phyloP scores from a whole-genome alignment of 2,329 filamentous ascomycete species.

The Akanthomyces lecanii region DNA sequence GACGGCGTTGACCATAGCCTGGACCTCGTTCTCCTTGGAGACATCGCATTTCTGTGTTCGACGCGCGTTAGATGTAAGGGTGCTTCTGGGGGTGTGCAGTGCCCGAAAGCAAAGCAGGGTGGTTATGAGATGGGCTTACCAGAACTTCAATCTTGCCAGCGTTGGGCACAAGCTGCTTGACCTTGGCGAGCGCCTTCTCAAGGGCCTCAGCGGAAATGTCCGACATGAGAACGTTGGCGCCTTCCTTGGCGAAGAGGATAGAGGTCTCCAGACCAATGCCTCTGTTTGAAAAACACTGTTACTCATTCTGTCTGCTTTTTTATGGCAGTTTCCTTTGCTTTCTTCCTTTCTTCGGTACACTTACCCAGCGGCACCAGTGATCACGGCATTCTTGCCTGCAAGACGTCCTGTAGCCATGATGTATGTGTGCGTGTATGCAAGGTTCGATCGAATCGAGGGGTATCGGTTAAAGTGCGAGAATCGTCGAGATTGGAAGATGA shows the following conservation, averaged over 20 bases:
- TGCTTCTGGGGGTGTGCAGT: too few species aligned
- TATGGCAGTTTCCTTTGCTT: neutral
- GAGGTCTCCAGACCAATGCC: constrained; percentile 90
- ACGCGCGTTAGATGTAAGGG: too few species aligned
- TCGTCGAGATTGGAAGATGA: neutral
- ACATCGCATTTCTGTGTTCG: constrained; percentile 58
- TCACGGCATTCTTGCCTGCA: constrained; percentile 60
- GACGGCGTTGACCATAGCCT: constrained; percentile 67
- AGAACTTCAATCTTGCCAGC: constrained; percentile 57
- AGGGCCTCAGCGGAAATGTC: constrained; percentile 79
- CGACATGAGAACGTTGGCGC: constrained; percentile 77
- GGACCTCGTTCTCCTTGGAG: constrained; percentile 75
- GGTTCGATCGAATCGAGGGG: constrained; percentile 7
- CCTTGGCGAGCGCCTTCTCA: constrained; percentile 69
- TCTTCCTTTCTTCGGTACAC: constrained; percentile 27
- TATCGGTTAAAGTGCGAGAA: neutral
- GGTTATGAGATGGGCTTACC: constrained; percentile 31
- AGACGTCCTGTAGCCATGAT: constrained; percentile 42
- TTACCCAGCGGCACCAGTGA: constrained; percentile 85
- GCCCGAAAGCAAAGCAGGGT: neutral
- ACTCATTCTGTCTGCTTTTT: neutral
- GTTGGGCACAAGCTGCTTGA: constrained; percentile 65
- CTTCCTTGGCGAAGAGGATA: constrained; percentile 86
- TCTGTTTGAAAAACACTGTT: constrained; percentile 39
- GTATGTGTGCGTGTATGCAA: neutral